Evolutionary conservation across 1,284 basidiomycete genomes (phyloP).

Genomic region (Clitocybe nebularis): DNA sequence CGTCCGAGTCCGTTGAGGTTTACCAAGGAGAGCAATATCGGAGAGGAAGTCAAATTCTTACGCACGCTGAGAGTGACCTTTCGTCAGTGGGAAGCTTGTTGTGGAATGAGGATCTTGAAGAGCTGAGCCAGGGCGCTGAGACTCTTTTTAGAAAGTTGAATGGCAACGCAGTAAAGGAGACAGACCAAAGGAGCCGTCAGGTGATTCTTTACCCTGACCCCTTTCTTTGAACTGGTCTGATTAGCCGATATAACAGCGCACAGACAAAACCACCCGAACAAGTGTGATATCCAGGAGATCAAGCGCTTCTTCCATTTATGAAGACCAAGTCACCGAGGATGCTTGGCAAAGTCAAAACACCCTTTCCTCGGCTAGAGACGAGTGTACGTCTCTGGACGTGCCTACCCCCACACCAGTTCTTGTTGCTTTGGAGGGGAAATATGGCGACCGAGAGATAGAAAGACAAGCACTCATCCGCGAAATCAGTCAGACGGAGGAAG

Average conservation of each 20-base stretch:
- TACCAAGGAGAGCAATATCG: conserved; percentile 15
- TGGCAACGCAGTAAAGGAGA: conserved; percentile 16
- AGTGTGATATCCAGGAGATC: conserved; percentile 24
- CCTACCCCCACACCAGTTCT: conserved; percentile 1
- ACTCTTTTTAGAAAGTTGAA: conserved; percentile 46
- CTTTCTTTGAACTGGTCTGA: not conserved
- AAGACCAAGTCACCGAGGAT: conserved; percentile 13
- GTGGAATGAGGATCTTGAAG: conserved; percentile 36
- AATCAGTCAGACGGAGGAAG: conserved; percentile 63
- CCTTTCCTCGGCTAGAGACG: conserved; percentile 8
- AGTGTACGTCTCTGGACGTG: conserved; percentile 7
- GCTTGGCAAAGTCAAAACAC: conserved; percentile 1
- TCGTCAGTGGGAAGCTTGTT: conserved; percentile 41
- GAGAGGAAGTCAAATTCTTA: conserved; percentile 22
- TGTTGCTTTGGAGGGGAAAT: not conserved
- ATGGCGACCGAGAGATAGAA: conserved; percentile 43
- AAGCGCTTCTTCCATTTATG: conserved; percentile 24
- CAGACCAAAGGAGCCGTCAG: conserved; percentile 11
- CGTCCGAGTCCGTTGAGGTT: conserved; percentile 34
- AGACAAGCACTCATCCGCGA: conserved; percentile 70
- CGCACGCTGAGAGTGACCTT: conserved; percentile 44
- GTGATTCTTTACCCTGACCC: conserved; percentile 6
- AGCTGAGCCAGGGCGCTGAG: conserved; percentile 48
- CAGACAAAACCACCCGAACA: conserved; percentile 8
- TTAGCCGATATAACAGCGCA: too few relatives aligned